Conservation (phyloP, 2,329 filamentous ascomycete genomes). For the Cercospora canescens region DNA sequence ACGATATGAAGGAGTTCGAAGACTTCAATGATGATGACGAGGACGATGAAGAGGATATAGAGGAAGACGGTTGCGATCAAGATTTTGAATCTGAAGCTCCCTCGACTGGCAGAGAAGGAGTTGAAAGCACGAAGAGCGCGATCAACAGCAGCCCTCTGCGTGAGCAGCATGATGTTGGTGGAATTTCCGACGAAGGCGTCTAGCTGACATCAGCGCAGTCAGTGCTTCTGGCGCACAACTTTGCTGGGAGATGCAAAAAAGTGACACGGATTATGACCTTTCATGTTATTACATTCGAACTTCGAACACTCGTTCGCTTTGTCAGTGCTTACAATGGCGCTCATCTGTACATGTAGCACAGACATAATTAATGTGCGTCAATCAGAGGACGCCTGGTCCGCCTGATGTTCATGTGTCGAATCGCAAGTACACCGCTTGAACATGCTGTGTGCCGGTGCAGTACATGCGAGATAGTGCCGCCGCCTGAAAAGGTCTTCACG, state of each 20-base stretch:
- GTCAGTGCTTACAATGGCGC: background rate
- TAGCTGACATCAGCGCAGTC: background rate
- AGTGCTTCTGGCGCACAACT: background rate
- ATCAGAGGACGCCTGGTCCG: background rate
- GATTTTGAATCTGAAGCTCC: background rate
- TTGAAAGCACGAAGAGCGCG: background rate
- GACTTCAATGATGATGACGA: conserved; percentile 10
- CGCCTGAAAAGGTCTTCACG: background rate
- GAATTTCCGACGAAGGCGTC: background rate
- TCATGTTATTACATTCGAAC: background rate
- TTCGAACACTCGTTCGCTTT: background rate
- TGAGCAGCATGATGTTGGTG: background rate
- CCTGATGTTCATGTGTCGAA: background rate
- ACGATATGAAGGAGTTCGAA: conserved; percentile 13
- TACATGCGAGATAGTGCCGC: background rate
- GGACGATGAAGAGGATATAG: background rate
- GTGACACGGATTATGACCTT: background rate
- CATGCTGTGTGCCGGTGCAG: background rate
- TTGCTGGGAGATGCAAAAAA: background rate
- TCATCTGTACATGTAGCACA: background rate
- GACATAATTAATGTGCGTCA: background rate
- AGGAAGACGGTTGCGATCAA: background rate
- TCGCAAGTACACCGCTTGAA: background rate
- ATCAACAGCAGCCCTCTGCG: background rate
- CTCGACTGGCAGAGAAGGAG: background rate